phyloP scores from a whole-genome alignment of 352 stramenopile species.

The Pythium coloratum region DNA sequence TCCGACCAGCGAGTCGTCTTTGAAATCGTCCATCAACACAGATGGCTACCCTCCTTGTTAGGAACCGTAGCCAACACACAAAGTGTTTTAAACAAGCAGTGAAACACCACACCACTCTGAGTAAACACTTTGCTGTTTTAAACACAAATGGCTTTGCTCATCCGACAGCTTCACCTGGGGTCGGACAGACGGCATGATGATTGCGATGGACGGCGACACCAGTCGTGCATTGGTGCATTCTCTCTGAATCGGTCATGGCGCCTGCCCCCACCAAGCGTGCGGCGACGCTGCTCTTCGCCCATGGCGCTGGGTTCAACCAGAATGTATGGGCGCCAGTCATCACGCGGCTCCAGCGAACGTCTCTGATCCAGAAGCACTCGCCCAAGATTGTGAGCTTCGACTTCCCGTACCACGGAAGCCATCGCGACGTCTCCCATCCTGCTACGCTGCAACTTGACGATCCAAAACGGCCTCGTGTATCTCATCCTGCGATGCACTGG shows the following conservation, averaged over 20 bases:
- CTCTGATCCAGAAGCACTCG: neutral
- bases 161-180: too few relatives aligned
- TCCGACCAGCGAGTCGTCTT: neutral
- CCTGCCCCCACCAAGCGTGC: too few relatives aligned
- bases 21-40: neutral
- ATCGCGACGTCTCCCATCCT: slow-evolving; percentile 38
- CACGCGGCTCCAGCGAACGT: slow-evolving; percentile 30
- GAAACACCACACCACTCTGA: too few relatives aligned
- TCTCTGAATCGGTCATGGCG: too few relatives aligned
- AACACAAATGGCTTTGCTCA: too few relatives aligned
- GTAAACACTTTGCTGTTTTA: too few relatives aligned
- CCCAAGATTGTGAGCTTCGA: slow-evolving; percentile 31
- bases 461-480: slow-evolving; percentile 26
- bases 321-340: slow-evolving; percentile 51
- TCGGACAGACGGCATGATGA: too few relatives aligned
- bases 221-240: too few relatives aligned
- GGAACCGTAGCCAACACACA: too few relatives aligned
- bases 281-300: slow-evolving; percentile 47
- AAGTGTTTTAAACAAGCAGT: too few relatives aligned
- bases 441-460: slow-evolving; percentile 26
- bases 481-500: slow-evolving; percentile 39
- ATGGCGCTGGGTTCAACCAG: slow-evolving; percentile 50
- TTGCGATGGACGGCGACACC: too few relatives aligned
- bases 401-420: slow-evolving; percentile 44
- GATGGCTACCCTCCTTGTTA: neutral